phyloP scores from a whole-genome alignment of 2,329 filamentous ascomycete species.

The Curvularia spicifera region DNA sequence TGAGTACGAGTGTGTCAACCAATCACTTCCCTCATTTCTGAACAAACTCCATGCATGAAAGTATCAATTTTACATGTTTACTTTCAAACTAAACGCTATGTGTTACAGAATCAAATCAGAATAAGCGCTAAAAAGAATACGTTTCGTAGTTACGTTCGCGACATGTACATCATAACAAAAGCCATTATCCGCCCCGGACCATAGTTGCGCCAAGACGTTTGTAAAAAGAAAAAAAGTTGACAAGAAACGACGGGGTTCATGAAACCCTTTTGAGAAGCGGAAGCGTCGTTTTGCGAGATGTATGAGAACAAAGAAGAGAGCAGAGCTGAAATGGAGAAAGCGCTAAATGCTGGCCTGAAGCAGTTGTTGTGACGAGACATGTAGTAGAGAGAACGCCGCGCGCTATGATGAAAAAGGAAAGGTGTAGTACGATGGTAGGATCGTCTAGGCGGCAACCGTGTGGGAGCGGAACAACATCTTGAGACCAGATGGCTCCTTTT shows the following conservation, averaged over 20 bases:
- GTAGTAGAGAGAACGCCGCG: constrained; percentile 17
- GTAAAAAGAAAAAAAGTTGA: not conserved
- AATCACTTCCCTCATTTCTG: too few relatives aligned
- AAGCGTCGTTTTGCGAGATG: not conserved
- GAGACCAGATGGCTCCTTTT: constrained; percentile 53
- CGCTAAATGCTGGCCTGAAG: constrained; percentile 19
- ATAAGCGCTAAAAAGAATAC: not conserved
- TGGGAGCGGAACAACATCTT: constrained; percentile 52
- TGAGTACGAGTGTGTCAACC: too few relatives aligned
- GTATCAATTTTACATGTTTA: not conserved
- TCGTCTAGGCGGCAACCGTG: constrained; percentile 27
- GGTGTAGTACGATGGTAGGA: not conserved
- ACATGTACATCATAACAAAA: not conserved
- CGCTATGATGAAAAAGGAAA: constrained; percentile 20
- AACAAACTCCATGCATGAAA: not conserved
- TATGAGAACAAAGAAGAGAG: not conserved
- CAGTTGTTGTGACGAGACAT: constrained; percentile 4
- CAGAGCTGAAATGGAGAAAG: constrained; percentile 3
- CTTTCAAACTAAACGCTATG: not conserved
- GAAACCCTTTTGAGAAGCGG: constrained; percentile 1
- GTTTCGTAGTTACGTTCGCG: not conserved
- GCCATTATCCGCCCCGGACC: not conserved
- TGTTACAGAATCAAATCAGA: too few relatives aligned
- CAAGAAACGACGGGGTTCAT: not conserved
- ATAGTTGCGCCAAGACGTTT: not conserved